A percentile compares a stretch with the other conserved stretches of the same genome.
Conservation (phyloP, 2,329 filamentous ascomycete species). For the Chlorencoelia australis region DNA sequence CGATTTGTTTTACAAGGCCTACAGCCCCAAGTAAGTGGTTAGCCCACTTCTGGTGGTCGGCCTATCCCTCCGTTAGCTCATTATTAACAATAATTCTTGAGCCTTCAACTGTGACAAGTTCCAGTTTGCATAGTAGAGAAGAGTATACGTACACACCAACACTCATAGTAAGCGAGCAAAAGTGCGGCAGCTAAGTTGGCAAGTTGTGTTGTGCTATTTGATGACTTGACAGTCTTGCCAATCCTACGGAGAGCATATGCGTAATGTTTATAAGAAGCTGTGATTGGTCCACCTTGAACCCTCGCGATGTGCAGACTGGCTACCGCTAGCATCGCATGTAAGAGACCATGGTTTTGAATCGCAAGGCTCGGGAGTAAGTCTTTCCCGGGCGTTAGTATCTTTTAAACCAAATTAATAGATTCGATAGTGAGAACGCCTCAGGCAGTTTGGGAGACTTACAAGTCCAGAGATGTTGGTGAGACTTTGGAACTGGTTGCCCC, state of each 20-base stretch:
- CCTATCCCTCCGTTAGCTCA: no score
- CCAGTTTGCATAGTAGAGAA: no score
- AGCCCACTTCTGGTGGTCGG: conserved; percentile 93
- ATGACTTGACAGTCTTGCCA: conserved; percentile 62
- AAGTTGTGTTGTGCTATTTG: conserved; percentile 59
- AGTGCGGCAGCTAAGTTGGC: conserved; percentile 83
- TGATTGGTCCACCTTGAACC: conserved; percentile 62
- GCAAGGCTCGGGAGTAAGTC: conserved; percentile 77
- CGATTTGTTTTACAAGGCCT: conserved; percentile 73
- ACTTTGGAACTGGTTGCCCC: conserved; percentile 48
- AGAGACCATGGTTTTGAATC: conserved; percentile 71
- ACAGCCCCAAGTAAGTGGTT: conserved; percentile 80
- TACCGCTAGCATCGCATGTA: conserved; percentile 84
- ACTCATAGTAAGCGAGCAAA: conserved; percentile 83
- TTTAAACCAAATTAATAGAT: no score
- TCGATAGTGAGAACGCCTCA: no score
- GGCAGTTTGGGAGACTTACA: no score
- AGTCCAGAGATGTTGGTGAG: conserved; percentile 56
- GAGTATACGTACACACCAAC: no score
- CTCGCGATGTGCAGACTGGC: conserved; percentile 82
- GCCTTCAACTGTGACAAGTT: no score
- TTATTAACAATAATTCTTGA: no score
- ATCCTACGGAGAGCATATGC: conserved; percentile 74
- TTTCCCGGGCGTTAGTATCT: no score
- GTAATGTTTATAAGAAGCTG: conserved; percentile 84